These are phyloP conservation scores for Hypoxylon sp. DNA, from an alignment of 2,329 filamentous ascomycete genomes.

Conservation along the genomic window DNA sequence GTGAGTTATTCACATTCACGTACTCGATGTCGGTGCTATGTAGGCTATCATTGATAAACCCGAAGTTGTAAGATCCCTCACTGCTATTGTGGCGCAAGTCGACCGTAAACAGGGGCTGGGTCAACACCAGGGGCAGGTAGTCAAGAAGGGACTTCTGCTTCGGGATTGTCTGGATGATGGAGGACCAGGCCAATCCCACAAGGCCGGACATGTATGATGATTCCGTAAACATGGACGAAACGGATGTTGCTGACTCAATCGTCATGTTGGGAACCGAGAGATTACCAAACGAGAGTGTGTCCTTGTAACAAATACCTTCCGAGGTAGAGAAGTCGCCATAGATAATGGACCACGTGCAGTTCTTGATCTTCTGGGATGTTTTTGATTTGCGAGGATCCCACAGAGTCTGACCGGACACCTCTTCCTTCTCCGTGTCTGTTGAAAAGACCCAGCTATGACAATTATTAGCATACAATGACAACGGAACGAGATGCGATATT, in stretches of 20 bases:
- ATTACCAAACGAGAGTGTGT: slow-evolving; percentile 64
- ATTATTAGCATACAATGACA: slow-evolving; percentile 22
- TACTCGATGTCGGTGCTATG: slow-evolving; percentile 62
- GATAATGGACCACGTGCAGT: slow-evolving; percentile 64
- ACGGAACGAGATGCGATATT: slow-evolving; percentile 15
- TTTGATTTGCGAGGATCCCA: slow-evolving; percentile 64
- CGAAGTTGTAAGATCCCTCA: slow-evolving; percentile 66
- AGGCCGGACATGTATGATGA: slow-evolving; percentile 64
- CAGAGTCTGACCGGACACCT: slow-evolving; percentile 60
- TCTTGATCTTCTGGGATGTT: slow-evolving; percentile 59
- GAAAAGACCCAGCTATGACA: slow-evolving; percentile 67
- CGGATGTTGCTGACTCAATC: slow-evolving; percentile 64
- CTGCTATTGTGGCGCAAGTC: slow-evolving; percentile 65
- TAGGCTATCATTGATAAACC: slow-evolving; percentile 60
- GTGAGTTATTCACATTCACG: slow-evolving; percentile 64
- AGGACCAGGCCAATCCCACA: slow-evolving; percentile 65
- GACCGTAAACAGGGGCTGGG: slow-evolving; percentile 63
- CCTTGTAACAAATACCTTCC: slow-evolving; percentile 65
- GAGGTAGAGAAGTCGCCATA: slow-evolving; percentile 62
- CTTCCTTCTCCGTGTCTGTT: slow-evolving; percentile 61
- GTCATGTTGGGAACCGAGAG: slow-evolving; percentile 62
- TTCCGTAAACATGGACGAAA: slow-evolving; percentile 61
- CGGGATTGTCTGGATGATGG: slow-evolving; percentile 62
- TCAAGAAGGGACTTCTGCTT: slow-evolving; percentile 62
- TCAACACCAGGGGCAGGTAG: slow-evolving; percentile 59